Evolutionary conservation across 2,329 filamentous ascomycete genomes (phyloP), one percentile per base, ranked within the genome.

Genomic region (Ophiostoma piceae): DNA sequence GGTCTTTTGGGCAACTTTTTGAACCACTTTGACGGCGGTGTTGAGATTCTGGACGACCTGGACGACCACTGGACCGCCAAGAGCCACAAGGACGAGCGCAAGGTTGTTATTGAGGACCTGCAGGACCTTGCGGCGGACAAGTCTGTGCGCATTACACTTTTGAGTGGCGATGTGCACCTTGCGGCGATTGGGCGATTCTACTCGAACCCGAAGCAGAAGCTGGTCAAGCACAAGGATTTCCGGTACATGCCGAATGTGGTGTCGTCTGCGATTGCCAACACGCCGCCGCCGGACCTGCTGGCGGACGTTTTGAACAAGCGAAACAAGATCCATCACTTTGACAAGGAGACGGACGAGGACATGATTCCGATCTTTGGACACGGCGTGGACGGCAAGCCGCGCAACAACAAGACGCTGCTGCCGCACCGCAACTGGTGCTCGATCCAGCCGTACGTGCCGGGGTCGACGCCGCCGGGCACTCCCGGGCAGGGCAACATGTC

Each of bases 11-110:
- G 92, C 3, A 86, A 86, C 71, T 87, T 96, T 62, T 83, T 96
- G 54, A 97, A 97, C 80, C 91, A 91, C 74, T 94, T 97, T 74
- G 94, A 97, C 76, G 93, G 92, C 29, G 92, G 92, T 22, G 91
- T 95, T 6, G 95, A 98, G 79, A 91, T 98, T 16, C 82, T 96
- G 37, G 94, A 97, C 77, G 93, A 96, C 75, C 81, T 97, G 11
- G 94, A 97, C 77, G 95, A 98, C 78, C 94, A 99, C 77, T 99
- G 95, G 95, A 97, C 94, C 0, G 92, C 94, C 51, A 96, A 92
- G 77, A 92, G 93, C 76, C 94, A 98, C 81, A 99, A 98, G 78
- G 84, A 88, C 35, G 95, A 99, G 79, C 88, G 95, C 67, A 92
- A 89, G 72, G 90, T 92, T 79, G 84, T 98, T 72, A 87, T 99